Evolutionary conservation across 257 asterid genomes (phyloP).

Genomic region (Lithospermum erythrorhizon): DNA sequence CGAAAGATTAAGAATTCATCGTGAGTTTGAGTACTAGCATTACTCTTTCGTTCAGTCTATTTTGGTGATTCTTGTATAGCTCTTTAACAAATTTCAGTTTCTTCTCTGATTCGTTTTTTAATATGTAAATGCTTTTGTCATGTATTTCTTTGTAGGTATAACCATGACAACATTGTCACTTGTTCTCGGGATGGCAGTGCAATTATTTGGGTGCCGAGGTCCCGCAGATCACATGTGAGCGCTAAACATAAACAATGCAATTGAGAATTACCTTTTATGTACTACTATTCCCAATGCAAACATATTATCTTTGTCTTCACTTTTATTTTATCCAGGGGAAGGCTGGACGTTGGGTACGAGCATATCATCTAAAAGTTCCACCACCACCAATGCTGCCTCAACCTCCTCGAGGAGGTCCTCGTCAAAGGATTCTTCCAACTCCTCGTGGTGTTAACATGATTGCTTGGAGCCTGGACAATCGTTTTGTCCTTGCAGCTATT

Average conservation of each 20-base stretch:
- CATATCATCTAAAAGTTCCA: slow-evolving; percentile 97
- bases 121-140: not conserved
- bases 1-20: slow-evolving; percentile 79
- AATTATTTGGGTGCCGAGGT: slow-evolving; percentile 92
- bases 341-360: slow-evolving; percentile 85
- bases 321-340: slow-evolving; percentile 40
- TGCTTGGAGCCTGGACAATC: slow-evolving; percentile 96
- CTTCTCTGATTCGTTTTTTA: not conserved
- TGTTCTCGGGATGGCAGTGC: slow-evolving; percentile 99
- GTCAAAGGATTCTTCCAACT: slow-evolving; percentile 93
- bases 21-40: slow-evolving; percentile 26
- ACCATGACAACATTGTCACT: slow-evolving; percentile 87
- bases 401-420: slow-evolving; percentile 98
- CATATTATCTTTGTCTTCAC: not conserved
- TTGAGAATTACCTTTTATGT: too few relatives aligned
- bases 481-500: slow-evolving; percentile 98
- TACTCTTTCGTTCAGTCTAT: too few relatives aligned
- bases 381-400: slow-evolving; percentile 99
- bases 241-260: slow-evolving; percentile 1
- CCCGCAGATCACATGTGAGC: slow-evolving; percentile 90
- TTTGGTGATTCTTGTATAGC: not conserved
- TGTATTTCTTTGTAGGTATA: slow-evolving; percentile 43
- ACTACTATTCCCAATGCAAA: too few relatives aligned
- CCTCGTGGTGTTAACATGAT: slow-evolving; percentile 99
- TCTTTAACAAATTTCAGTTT: not conserved